Base-by-base conservation (phyloP, 164 flowering plant genomes). In the Cinnamomum chago region DNA sequence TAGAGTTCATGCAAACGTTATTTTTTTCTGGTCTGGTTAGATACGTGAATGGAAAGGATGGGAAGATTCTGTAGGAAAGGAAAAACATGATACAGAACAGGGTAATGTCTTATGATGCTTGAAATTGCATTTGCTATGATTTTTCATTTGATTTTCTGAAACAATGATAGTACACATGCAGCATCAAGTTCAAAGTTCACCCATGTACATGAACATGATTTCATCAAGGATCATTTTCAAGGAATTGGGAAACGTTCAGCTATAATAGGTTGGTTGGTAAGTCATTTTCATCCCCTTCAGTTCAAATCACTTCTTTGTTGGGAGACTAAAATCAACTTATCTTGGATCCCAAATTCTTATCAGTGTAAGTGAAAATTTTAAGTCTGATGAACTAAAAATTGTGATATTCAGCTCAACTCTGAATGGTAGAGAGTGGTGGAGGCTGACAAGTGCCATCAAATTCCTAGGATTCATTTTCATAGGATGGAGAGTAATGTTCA, bases 41-140 rank as follows among this genome's bases (percentile, higher is more conserved):
- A 95, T 95, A 71, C 93, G 88, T 58, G 92, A 86, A 79, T 95
- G 99, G 99, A 89, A 91, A 76, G 88, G 73, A 23, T 95, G 99
- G 99, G 98, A 96, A 79, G 90, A 91, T 77, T 72, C 91, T 33
- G 83, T 90, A 80, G 83, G 85, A 9, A 88, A 89, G 78, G 89
- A 86, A 28, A 80, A 83, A 52, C 87, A 80, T 75, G 86, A 90
- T 72, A 28, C 84, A 2, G 78, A 79, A 0, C 67, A 82, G 72
- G 83, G 95, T 88, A 83, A 68, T 25, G 72, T 4, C 35, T 64
- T 5, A 20, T 47, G 71, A 18, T 67, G 47, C 50, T 67, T 18
- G 30, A 67, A 15, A 0, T 28, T 27, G n/a, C 18, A 25, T 66
- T 30, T 64, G 7, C 3, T 27, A 27, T 67, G 18, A 30, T 67